Percentiles rank a stretch among this genome's conserved stretches.
Evolutionary conservation across 1,284 basidiomycete species (phyloP).

Genomic region (Peniophora sp.): DNA sequence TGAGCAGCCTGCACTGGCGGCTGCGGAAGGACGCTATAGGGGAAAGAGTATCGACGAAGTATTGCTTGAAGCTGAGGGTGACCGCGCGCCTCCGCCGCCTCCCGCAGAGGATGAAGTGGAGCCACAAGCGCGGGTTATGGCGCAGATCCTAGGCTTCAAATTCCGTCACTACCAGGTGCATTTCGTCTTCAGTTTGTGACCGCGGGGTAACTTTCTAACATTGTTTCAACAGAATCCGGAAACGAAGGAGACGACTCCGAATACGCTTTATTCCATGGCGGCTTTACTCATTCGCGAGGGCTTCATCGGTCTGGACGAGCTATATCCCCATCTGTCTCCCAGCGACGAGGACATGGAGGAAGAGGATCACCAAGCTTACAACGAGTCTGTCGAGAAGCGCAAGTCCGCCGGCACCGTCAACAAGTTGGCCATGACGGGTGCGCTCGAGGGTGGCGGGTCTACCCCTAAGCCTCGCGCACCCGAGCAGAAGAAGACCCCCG

Average conservation of each 20-base stretch:
- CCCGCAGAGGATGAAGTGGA: conserved; percentile 12
- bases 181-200: conserved; percentile 14
- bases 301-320: conserved; percentile 77
- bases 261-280: conserved; percentile 73
- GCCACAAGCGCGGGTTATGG: conserved; percentile 58
- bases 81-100: conserved; percentile 12
- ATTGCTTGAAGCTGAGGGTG: conserved; percentile 41
- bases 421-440: conserved; percentile 84
- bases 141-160: conserved; percentile 95
- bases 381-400: conserved; percentile 56
- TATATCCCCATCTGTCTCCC: conserved; percentile 83
- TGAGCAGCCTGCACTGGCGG: conserved; percentile 28
- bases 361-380: conserved; percentile 56
- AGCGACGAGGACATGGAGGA: conserved; percentile 68
- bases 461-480: conserved; percentile 17
- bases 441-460: conserved; percentile 56
- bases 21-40: conserved; percentile 32
- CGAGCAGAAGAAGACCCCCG: conserved; percentile 12
- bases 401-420: conserved; percentile 67
- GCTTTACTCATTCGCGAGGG: conserved; percentile 87
- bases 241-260: conserved; percentile 53
- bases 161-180: conserved; percentile 84
- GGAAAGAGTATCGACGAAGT: conserved; percentile 63
- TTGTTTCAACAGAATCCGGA: conserved; percentile 38
- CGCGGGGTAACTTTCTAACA: conserved; percentile 11